Base-by-base conservation (phyloP, 2,329 filamentous ascomycete genomes). In the Dissoconium aciculare region DNA sequence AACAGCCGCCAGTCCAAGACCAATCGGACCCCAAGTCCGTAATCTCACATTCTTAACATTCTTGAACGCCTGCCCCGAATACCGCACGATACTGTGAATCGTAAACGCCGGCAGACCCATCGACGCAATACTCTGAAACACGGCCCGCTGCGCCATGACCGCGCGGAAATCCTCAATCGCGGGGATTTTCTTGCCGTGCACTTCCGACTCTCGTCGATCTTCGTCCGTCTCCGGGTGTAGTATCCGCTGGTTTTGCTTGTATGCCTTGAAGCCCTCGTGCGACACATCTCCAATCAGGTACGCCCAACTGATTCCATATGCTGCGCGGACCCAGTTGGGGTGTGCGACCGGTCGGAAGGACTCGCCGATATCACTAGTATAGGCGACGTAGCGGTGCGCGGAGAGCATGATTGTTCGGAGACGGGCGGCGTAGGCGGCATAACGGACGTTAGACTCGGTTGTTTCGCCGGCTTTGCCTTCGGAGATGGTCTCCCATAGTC, bases 51-150 rank as follows among this genome's bases (percentile, higher is more conserved):
- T 92, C 64, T 89, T 87, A 12, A 66, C 64, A 45, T 80, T 66
- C 60, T 87, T 93, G 62, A 98, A 55, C n/a, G 83, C 83, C 23
- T 66, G 66, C 0, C 89, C 84, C 1, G 81, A 85, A 51, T 98
- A 94, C 37, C 74, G 71, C 30, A 98, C 89, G 4, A 95, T 78
- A 38, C 77, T 84, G 56, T 94, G 87, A 35, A 95, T 93, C 0
- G 84, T 93, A 39, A 94, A 82, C 0, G 85, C 87, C 0, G 87
- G 89, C 42, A 95, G 57, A 2, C 82, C 89, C 89, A 98, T 98
- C 48, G 74, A 82, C 0, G 89, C 89, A 28, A 98, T 39, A 41
- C 73, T 74, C 59, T 98, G 89, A 59, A 98, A 98, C 13, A 94
- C 67, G 2, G 74, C 85, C 40, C 89, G 66, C 60, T 98, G 82